A percentile compares a stretch with the other conserved stretches of the same genome.
These are phyloP conservation scores for Picocystis salinarum DNA, from an alignment of 139 green algal genomes.

Conservation along the genomic window DNA sequence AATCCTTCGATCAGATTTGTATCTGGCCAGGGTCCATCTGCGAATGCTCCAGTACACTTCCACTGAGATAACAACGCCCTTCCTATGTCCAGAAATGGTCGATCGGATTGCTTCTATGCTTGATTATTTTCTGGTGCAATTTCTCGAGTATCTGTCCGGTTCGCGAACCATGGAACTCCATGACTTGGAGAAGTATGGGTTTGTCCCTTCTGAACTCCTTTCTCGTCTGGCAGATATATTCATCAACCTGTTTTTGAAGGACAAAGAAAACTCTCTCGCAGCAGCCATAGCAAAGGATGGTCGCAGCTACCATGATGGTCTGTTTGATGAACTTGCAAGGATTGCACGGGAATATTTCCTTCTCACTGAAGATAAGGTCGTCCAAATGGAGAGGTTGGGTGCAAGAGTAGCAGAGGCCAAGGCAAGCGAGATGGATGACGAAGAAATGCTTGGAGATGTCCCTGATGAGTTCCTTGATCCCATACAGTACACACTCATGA, in stretches of 20 bases:
- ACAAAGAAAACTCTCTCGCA: slow-evolving; percentile 39
- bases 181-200: slow-evolving; percentile 70
- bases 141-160: slow-evolving; percentile 77
- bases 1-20: slow-evolving; percentile 18
- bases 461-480: slow-evolving; percentile 85
- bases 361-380: neutral
- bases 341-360: slow-evolving; percentile 2
- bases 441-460: slow-evolving; percentile 43
- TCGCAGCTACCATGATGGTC: slow-evolving; percentile 43
- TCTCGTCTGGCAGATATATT: slow-evolving; percentile 44
- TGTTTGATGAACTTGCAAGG: slow-evolving; percentile 8
- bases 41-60: slow-evolving; percentile 52
- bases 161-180: slow-evolving; percentile 11
- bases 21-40: slow-evolving; percentile 32
- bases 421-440: slow-evolving; percentile 23
- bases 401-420: slow-evolving; percentile 14
- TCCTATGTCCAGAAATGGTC: slow-evolving; percentile 60
- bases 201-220: slow-evolving; percentile 62
- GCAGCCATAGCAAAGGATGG: slow-evolving; percentile 53
- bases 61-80: slow-evolving; percentile 12
- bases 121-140: slow-evolving; percentile 97
- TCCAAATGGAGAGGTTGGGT: too few species aligned
- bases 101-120: slow-evolving; percentile 65
- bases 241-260: slow-evolving; percentile 45
- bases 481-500: slow-evolving; percentile 71